phyloP scores from a whole-genome alignment of 169 alveolate genomes.

The Prorocentrum cordatum region DNA sequence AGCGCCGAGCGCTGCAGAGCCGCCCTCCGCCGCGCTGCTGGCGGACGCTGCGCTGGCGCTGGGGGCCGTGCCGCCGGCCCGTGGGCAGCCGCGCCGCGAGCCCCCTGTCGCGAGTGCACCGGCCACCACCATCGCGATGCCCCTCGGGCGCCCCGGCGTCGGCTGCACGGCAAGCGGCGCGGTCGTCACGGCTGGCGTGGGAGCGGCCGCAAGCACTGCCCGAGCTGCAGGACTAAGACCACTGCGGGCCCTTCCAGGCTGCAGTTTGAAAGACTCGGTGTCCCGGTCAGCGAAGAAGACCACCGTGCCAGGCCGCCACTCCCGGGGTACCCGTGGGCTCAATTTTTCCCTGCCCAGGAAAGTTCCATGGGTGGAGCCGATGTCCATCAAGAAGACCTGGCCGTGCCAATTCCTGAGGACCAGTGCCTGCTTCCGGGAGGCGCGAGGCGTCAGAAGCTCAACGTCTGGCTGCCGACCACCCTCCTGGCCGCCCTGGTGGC shows the following conservation, averaged over 20 bases:
- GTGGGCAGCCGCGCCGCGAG: no score
- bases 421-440: conserved; percentile 37
- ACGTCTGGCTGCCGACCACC: conserved; percentile 14
- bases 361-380: conserved; percentile 33
- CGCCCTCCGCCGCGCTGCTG: not conserved
- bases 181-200: not conserved
- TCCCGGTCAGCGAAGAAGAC: conserved; percentile 9
- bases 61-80: conserved; percentile 18
- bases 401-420: conserved; percentile 28
- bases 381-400: conserved; percentile 9
- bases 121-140: no score
- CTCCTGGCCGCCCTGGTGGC: not conserved
- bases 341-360: not conserved
- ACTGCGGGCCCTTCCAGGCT: not conserved
- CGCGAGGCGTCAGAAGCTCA: conserved; percentile 1
- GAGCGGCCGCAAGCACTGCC: not conserved
- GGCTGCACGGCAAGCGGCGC: not conserved
- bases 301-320: conserved; percentile 13
- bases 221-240: not conserved
- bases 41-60: not conserved
- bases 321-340: not conserved
- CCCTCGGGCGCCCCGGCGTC: not conserved
- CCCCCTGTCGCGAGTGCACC: no score
- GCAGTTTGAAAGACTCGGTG: conserved; percentile 12
- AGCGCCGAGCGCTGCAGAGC: not conserved